Percentiles rank a stretch among this genome's conserved stretches.
Evolutionary conservation across 768 basidiomycete species (phyloP).

Genomic region (Pholiota conissans): DNA sequence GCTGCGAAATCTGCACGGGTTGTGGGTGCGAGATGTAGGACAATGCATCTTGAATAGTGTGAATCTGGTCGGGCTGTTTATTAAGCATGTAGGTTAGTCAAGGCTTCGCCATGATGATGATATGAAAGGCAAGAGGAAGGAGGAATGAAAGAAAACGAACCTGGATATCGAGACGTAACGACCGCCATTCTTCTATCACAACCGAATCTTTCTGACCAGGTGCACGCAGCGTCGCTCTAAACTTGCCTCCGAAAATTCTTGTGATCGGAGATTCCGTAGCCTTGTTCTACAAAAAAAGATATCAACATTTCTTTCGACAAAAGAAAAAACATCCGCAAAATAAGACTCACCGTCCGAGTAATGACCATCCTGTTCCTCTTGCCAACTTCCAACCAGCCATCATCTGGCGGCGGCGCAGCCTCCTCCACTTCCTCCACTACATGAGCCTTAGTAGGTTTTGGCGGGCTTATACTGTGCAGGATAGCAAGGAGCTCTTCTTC

Average conservation of each 20-base stretch:
- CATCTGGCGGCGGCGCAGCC: constrained; percentile 45
- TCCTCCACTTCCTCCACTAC: constrained; percentile 46
- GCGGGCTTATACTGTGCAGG: constrained; percentile 47
- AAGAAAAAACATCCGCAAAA: background rate
- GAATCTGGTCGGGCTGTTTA: constrained; percentile 74
- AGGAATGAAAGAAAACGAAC: constrained; percentile 32
- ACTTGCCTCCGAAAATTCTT: constrained; percentile 90
- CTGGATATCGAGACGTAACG: constrained; percentile 87
- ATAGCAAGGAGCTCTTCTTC: constrained; percentile 87
- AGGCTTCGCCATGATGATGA: no score
- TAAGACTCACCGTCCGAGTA: constrained; percentile 69
- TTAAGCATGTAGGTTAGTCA: no score
- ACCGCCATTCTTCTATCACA: constrained; percentile 90
- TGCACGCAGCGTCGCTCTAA: constrained; percentile 79
- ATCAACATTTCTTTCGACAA: no score
- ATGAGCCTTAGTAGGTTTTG: constrained; percentile 29
- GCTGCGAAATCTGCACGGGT: constrained; percentile 69
- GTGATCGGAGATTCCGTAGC: constrained; percentile 85
- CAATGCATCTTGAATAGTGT: constrained; percentile 83
- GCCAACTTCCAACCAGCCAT: constrained; percentile 93
- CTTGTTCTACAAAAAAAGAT: constrained; percentile 67
- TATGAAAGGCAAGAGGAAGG: no score
- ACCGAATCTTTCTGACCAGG: constrained; percentile 86
- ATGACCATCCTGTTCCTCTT: constrained; percentile 79
- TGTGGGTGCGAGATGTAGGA: constrained; percentile 77